phyloP scores from a whole-genome alignment of 768 basidiomycete genomes.

The Cantharellus cinnabarinus region DNA sequence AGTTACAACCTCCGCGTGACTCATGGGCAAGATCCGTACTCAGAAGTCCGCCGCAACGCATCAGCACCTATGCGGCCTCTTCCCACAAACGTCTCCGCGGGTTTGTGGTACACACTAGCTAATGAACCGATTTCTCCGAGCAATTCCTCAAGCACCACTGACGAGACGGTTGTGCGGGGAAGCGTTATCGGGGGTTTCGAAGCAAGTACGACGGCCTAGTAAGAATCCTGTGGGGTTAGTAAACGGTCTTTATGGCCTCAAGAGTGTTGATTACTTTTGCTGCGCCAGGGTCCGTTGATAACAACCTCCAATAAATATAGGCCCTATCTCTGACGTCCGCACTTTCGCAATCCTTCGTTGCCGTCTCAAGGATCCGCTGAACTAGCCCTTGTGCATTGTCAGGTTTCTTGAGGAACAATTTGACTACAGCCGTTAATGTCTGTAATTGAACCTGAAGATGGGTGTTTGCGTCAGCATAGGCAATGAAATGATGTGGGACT shows the following conservation, averaged over 20 bases:
- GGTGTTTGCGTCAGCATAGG: not conserved
- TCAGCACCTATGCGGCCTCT: conserved; percentile 76
- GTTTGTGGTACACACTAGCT: conserved; percentile 95
- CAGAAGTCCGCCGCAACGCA: conserved; percentile 39
- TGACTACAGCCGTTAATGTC: conserved; percentile 80
- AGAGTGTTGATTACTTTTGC: conserved; percentile 44
- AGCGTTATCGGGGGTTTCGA: conserved; percentile 85
- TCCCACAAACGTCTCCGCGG: conserved; percentile 87
- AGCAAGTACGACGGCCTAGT: conserved; percentile 67
- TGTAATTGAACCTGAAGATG: conserved; percentile 33
- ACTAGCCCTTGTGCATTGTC: conserved; percentile 84
- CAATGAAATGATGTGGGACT: not conserved
- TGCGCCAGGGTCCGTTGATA: conserved; percentile 86
- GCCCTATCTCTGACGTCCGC: conserved; percentile 93
- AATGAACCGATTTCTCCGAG: conserved; percentile 74
- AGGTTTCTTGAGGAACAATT: conserved; percentile 88
- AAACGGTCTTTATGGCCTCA: not conserved
- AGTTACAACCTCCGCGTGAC: not conserved
- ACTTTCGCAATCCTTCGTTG: conserved; percentile 92
- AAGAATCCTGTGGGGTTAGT: too few relatives aligned
- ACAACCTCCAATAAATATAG: conserved; percentile 91
- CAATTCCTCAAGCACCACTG: conserved; percentile 76
- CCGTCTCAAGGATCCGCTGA: conserved; percentile 77
- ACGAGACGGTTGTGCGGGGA: conserved; percentile 74
- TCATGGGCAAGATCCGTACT: conserved; percentile 23